Percentiles rank a stretch among this genome's conserved stretches.
Evolutionary conservation across 202 grass and related monocot species (phyloP).

Genomic region (Schoenoplectus tabernaemontani): DNA sequence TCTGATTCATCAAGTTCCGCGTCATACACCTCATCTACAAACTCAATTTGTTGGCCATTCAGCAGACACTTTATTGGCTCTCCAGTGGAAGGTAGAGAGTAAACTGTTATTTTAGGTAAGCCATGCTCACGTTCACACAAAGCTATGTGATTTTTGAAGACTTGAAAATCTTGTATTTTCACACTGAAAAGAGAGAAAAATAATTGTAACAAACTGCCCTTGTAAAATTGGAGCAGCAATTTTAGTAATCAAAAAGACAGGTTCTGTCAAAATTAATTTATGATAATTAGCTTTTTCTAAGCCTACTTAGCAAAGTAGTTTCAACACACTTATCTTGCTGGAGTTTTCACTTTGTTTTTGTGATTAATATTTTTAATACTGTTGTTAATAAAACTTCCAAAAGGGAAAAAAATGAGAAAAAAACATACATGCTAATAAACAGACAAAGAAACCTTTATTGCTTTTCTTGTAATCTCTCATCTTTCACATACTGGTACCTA

Average conservation of each 20-base stretch:
- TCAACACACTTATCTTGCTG: not conserved
- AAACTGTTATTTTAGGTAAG: slow-evolving; percentile 62
- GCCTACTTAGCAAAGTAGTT: not conserved
- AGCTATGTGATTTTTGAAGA: slow-evolving; percentile 73
- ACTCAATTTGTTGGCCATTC: slow-evolving; percentile 47
- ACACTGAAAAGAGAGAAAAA: slow-evolving; percentile 46
- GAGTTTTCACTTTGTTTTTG: not conserved
- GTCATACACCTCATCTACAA: slow-evolving; percentile 66
- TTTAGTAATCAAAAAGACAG: not conserved
- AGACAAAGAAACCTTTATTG: not conserved
- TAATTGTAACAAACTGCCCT: not conserved
- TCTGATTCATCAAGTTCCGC: slow-evolving; percentile 48
- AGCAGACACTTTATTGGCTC: slow-evolving; percentile 56
- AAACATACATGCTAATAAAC: not conserved
- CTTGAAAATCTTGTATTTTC: slow-evolving; percentile 69
- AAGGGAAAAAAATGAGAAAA: slow-evolving; percentile 3
- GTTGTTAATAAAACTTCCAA: not conserved
- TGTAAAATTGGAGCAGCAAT: not conserved
- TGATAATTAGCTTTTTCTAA: not conserved
- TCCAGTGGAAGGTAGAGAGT: slow-evolving; percentile 54
- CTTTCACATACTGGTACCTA: not conserved
- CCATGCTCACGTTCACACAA: slow-evolving; percentile 81
- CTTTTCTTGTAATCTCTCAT: not conserved
- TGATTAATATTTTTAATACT: not conserved
- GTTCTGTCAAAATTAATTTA: not conserved